These are phyloP conservation scores for Cercospora nicotianae DNA, from an alignment of 2,329 filamentous ascomycete species.

Conservation along the genomic window DNA sequence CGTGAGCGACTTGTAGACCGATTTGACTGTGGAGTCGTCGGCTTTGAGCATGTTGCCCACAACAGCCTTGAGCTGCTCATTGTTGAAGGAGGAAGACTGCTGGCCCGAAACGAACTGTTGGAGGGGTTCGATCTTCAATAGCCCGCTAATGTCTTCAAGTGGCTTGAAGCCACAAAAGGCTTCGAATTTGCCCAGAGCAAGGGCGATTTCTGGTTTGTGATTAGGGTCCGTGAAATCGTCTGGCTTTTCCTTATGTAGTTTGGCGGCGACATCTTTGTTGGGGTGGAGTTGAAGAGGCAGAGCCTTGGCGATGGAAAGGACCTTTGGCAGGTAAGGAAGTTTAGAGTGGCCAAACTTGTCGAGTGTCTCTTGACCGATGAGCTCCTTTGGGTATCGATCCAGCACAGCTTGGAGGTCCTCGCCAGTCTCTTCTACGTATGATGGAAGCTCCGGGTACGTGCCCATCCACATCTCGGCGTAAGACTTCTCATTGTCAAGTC, in stretches of 20 bases:
- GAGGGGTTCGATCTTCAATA: constrained; percentile 59
- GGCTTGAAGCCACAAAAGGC: constrained; percentile 76
- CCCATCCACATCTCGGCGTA: constrained; percentile 76
- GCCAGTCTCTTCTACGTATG: constrained; percentile 61
- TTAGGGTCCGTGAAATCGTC: constrained; percentile 69
- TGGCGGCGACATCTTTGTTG: constrained; percentile 64
- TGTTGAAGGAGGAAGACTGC: constrained; percentile 58
- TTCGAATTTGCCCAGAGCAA: constrained; percentile 70
- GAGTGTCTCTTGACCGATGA: constrained; percentile 63
- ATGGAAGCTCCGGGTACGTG: constrained; percentile 70
- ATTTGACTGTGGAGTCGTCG: constrained; percentile 53
- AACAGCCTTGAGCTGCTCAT: constrained; percentile 59
- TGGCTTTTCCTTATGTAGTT: constrained; percentile 65
- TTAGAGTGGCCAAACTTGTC: constrained; percentile 62
- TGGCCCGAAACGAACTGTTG: constrained; percentile 53
- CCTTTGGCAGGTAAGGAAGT: constrained; percentile 72
- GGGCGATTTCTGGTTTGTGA: constrained; percentile 77
- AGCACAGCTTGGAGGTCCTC: constrained; percentile 66
- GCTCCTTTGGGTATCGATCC: constrained; percentile 59
- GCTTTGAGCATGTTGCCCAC: constrained; percentile 58
- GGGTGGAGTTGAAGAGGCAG: constrained; percentile 74
- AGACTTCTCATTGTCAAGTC: constrained; percentile 61
- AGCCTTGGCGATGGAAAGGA: constrained; percentile 73
- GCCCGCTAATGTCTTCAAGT: constrained; percentile 56
- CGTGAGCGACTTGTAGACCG: constrained; percentile 55